Conservation (phyloP, 179 eudicot genomes). For the Beta lomatogona region DNA sequence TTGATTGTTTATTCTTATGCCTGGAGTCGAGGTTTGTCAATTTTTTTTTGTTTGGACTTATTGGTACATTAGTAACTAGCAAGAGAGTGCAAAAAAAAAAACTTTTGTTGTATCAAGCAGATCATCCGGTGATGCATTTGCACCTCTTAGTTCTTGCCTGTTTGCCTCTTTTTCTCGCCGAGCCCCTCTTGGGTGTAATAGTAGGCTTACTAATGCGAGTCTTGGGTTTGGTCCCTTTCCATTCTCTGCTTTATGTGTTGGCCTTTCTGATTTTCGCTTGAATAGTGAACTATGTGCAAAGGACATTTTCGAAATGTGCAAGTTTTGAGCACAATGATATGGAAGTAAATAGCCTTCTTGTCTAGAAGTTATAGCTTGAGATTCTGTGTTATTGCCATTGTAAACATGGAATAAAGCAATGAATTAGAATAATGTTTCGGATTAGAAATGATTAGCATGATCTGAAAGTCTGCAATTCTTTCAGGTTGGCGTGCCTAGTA, state of each 20-base stretch:
- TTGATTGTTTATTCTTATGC: neutral
- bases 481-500: conserved; percentile 20
- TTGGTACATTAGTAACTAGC: neutral
- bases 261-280: neutral
- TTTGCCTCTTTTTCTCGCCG: neutral
- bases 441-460: neutral
- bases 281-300: neutral
- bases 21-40: neutral
- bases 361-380: neutral
- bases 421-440: conserved; percentile 7
- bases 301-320: neutral
- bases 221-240: too few relatives aligned
- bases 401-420: neutral
- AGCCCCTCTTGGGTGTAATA: neutral
- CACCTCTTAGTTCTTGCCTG: neutral
- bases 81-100: neutral
- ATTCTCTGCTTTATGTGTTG: neutral
- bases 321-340: neutral
- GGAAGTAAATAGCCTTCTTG: neutral
- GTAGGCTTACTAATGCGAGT: neutral
- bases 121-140: neutral
- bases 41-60: neutral
- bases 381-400: neutral
- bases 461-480: conserved; percentile 6
- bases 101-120: neutral